These are phyloP conservation scores for Citrullus mucosospermus DNA, from an alignment of 306 rosid species.

Conservation along the genomic window DNA sequence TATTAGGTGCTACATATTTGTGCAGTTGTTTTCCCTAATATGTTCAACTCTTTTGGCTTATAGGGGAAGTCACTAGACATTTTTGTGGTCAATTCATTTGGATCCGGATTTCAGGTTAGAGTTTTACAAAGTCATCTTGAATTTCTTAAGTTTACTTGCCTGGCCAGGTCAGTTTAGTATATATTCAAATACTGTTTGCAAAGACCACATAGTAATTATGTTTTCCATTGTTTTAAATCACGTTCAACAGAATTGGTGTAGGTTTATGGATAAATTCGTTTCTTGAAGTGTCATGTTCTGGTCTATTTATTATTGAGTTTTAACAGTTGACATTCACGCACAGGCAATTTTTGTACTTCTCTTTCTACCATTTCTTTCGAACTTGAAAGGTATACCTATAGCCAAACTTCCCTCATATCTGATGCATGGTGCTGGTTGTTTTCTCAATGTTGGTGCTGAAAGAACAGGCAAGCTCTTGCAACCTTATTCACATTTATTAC, in stretches of 20 bases:
- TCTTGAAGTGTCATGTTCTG: background rate
- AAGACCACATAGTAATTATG: background rate
- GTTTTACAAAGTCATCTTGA: background rate
- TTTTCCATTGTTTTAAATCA: background rate
- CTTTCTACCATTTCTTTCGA: slow-evolving; percentile 60
- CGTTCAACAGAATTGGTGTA: background rate
- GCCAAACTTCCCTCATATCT: slow-evolving; percentile 65
- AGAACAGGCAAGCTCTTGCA: slow-evolving; percentile 28
- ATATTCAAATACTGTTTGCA: background rate
- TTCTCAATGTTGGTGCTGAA: slow-evolving; percentile 54
- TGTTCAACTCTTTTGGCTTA: slow-evolving; percentile 18
- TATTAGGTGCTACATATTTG: background rate
- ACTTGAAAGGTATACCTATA: slow-evolving; percentile 64
- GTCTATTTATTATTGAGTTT: background rate
- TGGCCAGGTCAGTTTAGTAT: background rate
- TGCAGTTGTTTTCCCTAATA: slow-evolving; percentile 6
- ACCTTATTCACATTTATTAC: background rate
- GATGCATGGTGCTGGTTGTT: slow-evolving; percentile 66
- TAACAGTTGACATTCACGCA: slow-evolving; percentile 6
- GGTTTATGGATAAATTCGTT: background rate
- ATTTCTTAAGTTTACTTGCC: background rate
- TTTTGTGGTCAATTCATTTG: slow-evolving; percentile 92
- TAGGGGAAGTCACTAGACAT: slow-evolving; percentile 86
- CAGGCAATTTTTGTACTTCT: slow-evolving; percentile 74
- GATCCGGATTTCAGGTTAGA: slow-evolving; percentile 83